Evolutionary conservation across 2,329 filamentous ascomycete species (phyloP).

Genomic region (Colletotrichum trifolii): DNA sequence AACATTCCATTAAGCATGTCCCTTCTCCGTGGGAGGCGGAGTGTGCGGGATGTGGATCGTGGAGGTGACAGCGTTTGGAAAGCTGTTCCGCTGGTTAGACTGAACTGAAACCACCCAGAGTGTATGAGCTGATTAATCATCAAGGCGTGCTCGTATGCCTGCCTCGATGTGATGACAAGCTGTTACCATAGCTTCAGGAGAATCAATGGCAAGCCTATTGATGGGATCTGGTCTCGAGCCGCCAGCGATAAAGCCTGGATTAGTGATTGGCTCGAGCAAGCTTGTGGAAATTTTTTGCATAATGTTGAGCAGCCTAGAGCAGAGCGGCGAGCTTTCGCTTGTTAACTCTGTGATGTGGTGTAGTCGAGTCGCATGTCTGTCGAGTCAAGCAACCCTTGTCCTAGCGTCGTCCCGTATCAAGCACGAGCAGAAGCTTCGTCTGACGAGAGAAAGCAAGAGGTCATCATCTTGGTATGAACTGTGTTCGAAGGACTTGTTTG

Average conservation of each 20-base stretch:
- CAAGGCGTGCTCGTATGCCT: too few relatives aligned
- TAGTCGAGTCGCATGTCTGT: constrained; percentile 14
- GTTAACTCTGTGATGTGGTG: background rate
- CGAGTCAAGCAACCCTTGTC: constrained; percentile 24
- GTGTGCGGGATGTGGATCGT: constrained; percentile 11
- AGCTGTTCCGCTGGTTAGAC: background rate
- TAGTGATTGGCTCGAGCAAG: constrained; percentile 6
- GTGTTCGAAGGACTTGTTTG: too few relatives aligned
- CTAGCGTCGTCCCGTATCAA: constrained; percentile 15
- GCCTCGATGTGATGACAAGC: constrained; percentile 17
- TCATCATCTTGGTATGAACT: background rate
- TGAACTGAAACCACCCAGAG: too few relatives aligned
- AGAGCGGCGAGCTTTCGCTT: background rate
- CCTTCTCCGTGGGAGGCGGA: constrained; percentile 1
- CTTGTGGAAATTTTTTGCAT: background rate
- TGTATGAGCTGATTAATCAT: too few relatives aligned
- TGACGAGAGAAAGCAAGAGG: constrained; percentile 1
- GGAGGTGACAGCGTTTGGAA: constrained; percentile 3
- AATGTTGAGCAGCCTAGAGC: background rate
- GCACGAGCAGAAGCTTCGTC: constrained; percentile 23
- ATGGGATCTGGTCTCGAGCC: background rate
- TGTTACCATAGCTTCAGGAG: constrained; percentile 30
- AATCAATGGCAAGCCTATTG: constrained; percentile 5
- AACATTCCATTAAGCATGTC: background rate
- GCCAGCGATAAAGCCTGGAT: constrained; percentile 1